These are phyloP conservation scores for Cucumis melo DNA, from an alignment of 306 rosid genomes.

Conservation along the genomic window DNA sequence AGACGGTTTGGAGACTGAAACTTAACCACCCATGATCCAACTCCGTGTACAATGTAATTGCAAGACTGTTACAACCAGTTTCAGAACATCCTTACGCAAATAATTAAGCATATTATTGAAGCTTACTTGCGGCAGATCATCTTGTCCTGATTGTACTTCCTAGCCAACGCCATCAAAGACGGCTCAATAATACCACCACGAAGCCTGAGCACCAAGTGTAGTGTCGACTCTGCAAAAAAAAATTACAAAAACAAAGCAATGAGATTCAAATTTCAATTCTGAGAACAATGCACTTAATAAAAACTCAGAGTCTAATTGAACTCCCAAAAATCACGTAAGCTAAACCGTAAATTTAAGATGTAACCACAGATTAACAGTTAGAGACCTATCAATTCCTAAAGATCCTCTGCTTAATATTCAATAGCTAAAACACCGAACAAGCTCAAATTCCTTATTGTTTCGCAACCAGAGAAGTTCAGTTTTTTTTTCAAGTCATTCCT, in stretches of 20 bases:
- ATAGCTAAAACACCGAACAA: neutral
- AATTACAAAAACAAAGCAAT: neutral
- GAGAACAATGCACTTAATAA: neutral
- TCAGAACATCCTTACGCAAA: neutral
- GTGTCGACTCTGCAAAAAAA: slow-evolving; percentile 59
- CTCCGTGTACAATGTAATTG: neutral
- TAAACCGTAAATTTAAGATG: neutral
- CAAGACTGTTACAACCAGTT: neutral
- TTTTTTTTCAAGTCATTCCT: neutral
- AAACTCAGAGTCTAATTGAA: neutral
- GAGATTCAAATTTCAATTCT: neutral
- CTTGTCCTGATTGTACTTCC: slow-evolving; percentile 93
- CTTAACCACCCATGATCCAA: neutral
- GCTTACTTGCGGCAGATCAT: slow-evolving; percentile 96
- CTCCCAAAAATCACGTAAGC: neutral
- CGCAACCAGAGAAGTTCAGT: neutral
- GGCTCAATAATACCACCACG: slow-evolving; percentile 99
- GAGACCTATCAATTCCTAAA: neutral
- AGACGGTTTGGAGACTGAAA: neutral
- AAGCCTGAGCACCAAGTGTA: slow-evolving; percentile 97
- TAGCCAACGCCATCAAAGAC: slow-evolving; percentile 91
- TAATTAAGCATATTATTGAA: neutral
- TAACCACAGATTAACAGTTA: neutral
- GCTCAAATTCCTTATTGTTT: neutral
- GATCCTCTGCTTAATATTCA: neutral